Conservation (phyloP, 2,329 filamentous ascomycete species). For the Paramyrothecium sp. region DNA sequence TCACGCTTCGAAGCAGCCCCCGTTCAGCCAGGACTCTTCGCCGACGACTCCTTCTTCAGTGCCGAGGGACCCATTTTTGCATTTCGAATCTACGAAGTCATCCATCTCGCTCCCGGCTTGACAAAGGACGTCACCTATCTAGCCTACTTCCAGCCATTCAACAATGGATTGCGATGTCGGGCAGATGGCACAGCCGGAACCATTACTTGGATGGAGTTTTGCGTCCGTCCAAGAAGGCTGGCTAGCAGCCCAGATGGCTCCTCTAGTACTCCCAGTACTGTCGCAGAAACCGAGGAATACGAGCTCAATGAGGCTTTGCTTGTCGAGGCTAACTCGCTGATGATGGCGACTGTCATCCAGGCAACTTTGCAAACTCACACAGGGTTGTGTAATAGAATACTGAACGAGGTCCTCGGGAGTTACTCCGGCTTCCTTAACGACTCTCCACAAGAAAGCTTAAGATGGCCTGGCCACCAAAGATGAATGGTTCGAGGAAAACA, state of each 20-base stretch:
- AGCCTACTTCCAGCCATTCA: constrained; percentile 41
- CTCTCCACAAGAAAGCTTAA: background rate
- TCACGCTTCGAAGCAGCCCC: constrained; percentile 31
- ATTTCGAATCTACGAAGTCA: constrained; percentile 27
- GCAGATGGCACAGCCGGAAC: constrained; percentile 42
- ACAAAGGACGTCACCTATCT: constrained; percentile 39
- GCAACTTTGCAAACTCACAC: constrained; percentile 26
- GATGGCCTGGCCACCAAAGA: background rate
- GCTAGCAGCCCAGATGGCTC: constrained; percentile 20
- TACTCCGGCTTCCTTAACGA: constrained; percentile 10
- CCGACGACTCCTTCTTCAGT: constrained; percentile 40
- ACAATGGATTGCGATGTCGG: constrained; percentile 39
- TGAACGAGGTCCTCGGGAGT: constrained; percentile 24
- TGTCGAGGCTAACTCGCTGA: constrained; percentile 29
- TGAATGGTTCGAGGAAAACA: too few species aligned
- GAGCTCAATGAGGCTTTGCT: constrained; percentile 30
- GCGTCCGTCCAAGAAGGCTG: constrained; percentile 19
- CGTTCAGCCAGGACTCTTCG: constrained; percentile 28
- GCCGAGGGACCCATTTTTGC: constrained; percentile 34
- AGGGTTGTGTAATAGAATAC: constrained; percentile 26
- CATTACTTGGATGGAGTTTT: constrained; percentile 37
- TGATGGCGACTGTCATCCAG: constrained; percentile 33
- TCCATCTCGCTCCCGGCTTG: constrained; percentile 37
- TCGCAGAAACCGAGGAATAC: constrained; percentile 25
- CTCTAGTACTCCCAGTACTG: constrained; percentile 22